phyloP scores from a whole-genome alignment of 176 grass and related monocot genomes.

The Neostapfia colusana region DNA sequence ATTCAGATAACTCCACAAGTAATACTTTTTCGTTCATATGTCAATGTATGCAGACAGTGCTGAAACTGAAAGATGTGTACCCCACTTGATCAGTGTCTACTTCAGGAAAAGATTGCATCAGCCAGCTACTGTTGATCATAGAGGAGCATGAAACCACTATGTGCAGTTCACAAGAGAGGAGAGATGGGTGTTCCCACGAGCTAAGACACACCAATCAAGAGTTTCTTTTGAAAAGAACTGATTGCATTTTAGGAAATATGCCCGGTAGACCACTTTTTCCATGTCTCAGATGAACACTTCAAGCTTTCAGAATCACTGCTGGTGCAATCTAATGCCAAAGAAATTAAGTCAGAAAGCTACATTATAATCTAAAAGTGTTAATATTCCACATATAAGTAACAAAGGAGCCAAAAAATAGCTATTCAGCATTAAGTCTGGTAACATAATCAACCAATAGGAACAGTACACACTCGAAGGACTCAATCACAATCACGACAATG shows the following conservation, averaged over 20 bases:
- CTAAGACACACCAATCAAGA: conserved; percentile 53
- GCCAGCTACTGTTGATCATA: conserved; percentile 60
- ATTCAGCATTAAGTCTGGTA: not conserved
- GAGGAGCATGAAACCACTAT: conserved; percentile 50
- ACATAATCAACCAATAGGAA: not conserved
- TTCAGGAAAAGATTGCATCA: conserved; percentile 48
- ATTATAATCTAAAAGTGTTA: not conserved
- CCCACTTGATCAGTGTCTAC: conserved; percentile 43
- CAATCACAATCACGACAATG: not conserved
- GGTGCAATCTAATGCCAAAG: conserved; percentile 47
- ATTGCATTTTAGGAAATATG: conserved; percentile 48
- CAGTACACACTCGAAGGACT: not conserved
- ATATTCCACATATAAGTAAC: not conserved
- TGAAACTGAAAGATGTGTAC: conserved; percentile 23
- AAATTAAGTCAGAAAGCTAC: conserved; percentile 25
- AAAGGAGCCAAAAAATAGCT: conserved; percentile 3
- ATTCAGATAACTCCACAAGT: conserved; percentile 30
- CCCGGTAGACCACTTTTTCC: conserved; percentile 56
- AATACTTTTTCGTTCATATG: conserved; percentile 24
- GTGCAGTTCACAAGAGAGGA: conserved; percentile 77
- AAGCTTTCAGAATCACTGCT: conserved; percentile 46
- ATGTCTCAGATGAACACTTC: conserved; percentile 64
- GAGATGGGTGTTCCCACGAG: conserved; percentile 57
- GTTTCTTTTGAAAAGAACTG: conserved; percentile 59
- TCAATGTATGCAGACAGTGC: not conserved